phyloP scores from a whole-genome alignment of 1,284 basidiomycete species.

The Salmacisia buchloeana region DNA sequence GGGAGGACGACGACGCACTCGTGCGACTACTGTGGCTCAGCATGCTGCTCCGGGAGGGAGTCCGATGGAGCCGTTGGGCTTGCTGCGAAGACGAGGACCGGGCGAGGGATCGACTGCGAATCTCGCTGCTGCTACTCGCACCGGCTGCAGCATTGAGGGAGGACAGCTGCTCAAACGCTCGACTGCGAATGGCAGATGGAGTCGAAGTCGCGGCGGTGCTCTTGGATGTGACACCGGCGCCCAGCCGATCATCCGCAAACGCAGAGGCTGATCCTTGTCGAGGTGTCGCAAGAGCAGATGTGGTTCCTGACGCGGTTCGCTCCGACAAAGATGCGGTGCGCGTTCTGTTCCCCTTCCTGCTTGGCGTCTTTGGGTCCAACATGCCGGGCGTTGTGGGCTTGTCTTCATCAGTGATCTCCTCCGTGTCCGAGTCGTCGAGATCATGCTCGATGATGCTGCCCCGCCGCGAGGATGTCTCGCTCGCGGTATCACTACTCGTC shows the following conservation, averaged over 20 bases:
- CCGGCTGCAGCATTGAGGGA: constrained; percentile 34
- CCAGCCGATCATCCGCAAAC: not conserved
- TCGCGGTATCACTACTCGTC: constrained; percentile 2
- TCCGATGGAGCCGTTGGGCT: constrained; percentile 8
- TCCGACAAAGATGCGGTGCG: constrained; percentile 13
- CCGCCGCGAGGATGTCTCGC: not conserved
- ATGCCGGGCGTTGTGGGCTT: not conserved
- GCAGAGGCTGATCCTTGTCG: not conserved
- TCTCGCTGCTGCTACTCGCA: too few relatives aligned
- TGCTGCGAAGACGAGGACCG: not conserved
- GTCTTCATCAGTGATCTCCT: not conserved
- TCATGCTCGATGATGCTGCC: not conserved
- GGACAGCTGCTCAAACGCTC: constrained; percentile 17
- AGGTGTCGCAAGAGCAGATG: not conserved
- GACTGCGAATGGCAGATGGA: not conserved
- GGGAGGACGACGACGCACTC: not conserved
- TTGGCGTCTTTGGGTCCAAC: not conserved
- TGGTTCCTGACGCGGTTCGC: not conserved
- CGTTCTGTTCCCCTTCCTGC: constrained; percentile 14
- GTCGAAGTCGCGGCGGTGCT: not conserved
- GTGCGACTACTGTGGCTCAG: not conserved
- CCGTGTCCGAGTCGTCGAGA: not conserved
- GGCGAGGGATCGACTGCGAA: too few relatives aligned
- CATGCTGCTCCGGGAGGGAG: constrained; percentile 9
- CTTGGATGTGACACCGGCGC: not conserved